Percentiles rank a stretch among this genome's conserved stretches.
phyloP scores from a whole-genome alignment of 305 asterid species.

The Striga hermonthica region DNA sequence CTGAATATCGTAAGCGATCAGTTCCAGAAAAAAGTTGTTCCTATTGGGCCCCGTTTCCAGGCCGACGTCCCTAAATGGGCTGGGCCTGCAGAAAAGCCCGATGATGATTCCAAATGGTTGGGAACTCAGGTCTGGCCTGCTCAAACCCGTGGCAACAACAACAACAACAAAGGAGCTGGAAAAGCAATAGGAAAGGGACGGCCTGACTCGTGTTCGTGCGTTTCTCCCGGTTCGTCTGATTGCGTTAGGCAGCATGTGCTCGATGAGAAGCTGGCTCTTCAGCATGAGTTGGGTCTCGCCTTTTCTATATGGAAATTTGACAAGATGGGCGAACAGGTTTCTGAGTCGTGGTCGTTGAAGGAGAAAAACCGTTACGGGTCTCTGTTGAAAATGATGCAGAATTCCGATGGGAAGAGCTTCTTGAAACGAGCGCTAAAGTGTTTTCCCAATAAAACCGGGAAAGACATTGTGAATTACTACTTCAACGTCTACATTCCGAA shows the following conservation, averaged over 20 bases:
- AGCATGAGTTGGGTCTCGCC: constrained; percentile 55
- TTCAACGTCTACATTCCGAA: constrained; percentile 61
- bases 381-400: constrained; percentile 40
- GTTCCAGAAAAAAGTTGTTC: constrained; percentile 49
- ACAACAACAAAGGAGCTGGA: constrained; percentile 21
- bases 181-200: constrained; percentile 61
- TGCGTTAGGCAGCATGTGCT: constrained; percentile 50
- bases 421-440: constrained; percentile 49
- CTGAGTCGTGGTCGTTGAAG: constrained; percentile 55
- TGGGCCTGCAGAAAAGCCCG: constrained; percentile 32
- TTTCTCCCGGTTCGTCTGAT: constrained; percentile 38
- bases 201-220: constrained; percentile 47
- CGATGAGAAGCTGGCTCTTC: constrained; percentile 46
- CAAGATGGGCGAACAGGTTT: constrained; percentile 68
- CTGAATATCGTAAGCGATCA: constrained; percentile 41
- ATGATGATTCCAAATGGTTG: constrained; percentile 55
- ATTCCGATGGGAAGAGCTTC: constrained; percentile 43
- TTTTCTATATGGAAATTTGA: constrained; percentile 71
- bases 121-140: constrained; percentile 63
- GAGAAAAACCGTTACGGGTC: constrained; percentile 52
- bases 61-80: constrained; percentile 64
- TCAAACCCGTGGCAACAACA: constrained; percentile 18
- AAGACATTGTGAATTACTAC: constrained; percentile 49
- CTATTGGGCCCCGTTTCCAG: constrained; percentile 82
- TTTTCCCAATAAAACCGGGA: constrained; percentile 42